Percentiles rank a stretch among this genome's conserved stretches.
These are phyloP conservation scores for Amanita jacksonii DNA, from an alignment of 768 basidiomycete genomes.

Conservation along the genomic window DNA sequence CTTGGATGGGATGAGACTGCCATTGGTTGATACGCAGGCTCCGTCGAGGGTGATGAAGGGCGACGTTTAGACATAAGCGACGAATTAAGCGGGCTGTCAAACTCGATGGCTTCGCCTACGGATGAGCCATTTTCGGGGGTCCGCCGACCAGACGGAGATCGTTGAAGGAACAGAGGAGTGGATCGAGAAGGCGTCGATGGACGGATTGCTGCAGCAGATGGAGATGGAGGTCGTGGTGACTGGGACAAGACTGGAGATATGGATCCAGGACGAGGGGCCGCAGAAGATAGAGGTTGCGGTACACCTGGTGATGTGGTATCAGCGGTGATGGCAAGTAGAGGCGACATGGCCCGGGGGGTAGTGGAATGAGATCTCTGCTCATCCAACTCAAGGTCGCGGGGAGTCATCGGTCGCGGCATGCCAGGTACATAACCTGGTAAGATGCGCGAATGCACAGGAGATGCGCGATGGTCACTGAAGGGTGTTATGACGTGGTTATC, in stretches of 20 bases:
- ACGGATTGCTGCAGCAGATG: conserved; percentile 38
- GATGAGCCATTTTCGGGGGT: conserved; percentile 46
- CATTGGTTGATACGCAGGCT: conserved; percentile 51
- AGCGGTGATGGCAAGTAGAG: conserved; percentile 29
- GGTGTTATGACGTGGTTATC: conserved; percentile 44
- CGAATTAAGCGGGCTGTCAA: conserved; percentile 39
- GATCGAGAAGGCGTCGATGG: conserved; percentile 19
- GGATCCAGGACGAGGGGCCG: conserved; percentile 44
- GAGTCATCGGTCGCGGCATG: conserved; percentile 88
- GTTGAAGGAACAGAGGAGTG: conserved; percentile 42
- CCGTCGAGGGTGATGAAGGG: conserved; percentile 66
- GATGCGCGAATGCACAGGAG: conserved; percentile 52
- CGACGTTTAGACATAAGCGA: conserved; percentile 48
- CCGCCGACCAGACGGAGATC: conserved; percentile 54
- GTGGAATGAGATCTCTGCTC: conserved; percentile 63
- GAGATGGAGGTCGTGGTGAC: conserved; percentile 30
- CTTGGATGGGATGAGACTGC: conserved; percentile 51
- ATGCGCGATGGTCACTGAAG: conserved; percentile 42
- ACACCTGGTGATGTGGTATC: conserved; percentile 20
- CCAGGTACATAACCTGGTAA: conserved; percentile 83
- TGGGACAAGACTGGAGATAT: conserved; percentile 39
- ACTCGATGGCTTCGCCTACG: conserved; percentile 29
- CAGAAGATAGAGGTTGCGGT: conserved; percentile 27
- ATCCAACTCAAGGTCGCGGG: conserved; percentile 67
- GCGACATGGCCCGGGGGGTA: conserved; percentile 74